A percentile compares a stretch with the other conserved stretches of the same genome.
Conservation (phyloP, 352 stramenopile genomes). For the Phytophthora idaei region DNA sequence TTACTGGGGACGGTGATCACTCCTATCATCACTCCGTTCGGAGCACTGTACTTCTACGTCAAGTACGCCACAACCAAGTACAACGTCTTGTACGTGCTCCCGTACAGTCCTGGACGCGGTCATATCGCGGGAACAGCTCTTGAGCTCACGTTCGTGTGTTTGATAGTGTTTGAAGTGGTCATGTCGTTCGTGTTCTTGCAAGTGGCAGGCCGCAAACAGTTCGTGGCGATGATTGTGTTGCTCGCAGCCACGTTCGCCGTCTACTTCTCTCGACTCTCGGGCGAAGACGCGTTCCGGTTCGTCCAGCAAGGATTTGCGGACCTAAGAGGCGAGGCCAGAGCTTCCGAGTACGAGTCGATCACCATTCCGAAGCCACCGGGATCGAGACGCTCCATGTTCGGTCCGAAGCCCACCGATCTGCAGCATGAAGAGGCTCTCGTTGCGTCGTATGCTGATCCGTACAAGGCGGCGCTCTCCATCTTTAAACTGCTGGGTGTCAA, state of each 20-base stretch:
- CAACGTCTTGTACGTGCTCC: slow-evolving; percentile 82
- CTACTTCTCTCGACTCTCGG: slow-evolving; percentile 63
- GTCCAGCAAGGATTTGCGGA: slow-evolving; percentile 45
- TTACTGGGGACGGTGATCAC: slow-evolving; percentile 81
- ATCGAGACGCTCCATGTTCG: slow-evolving; percentile 44
- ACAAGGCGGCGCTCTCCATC: slow-evolving; percentile 74
- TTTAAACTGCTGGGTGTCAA: slow-evolving; percentile 75
- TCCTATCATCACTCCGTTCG: slow-evolving; percentile 79
- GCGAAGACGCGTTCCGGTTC: slow-evolving; percentile 36
- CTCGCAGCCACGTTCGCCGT: slow-evolving; percentile 47
- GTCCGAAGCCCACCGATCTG: slow-evolving; percentile 42
- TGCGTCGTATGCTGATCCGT: slow-evolving; percentile 74
- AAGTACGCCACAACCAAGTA: slow-evolving; percentile 81
- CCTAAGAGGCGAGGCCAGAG: slow-evolving; percentile 20
- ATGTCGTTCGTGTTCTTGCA: slow-evolving; percentile 81
- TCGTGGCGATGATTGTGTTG: slow-evolving; percentile 65
- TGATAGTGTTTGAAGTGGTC: slow-evolving; percentile 75
- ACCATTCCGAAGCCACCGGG: slow-evolving; percentile 25
- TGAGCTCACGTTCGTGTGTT: slow-evolving; percentile 65
- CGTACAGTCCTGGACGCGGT: slow-evolving; percentile 67
- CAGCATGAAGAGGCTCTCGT: slow-evolving; percentile 44
- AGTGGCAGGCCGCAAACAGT: slow-evolving; percentile 56
- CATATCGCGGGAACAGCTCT: slow-evolving; percentile 70
- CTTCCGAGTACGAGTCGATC: slow-evolving; percentile 25
- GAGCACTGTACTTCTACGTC: slow-evolving; percentile 82